Evolutionary conservation across 169 alveolate genomes (phyloP).

Genomic region (Eimeria sp.): DNA sequence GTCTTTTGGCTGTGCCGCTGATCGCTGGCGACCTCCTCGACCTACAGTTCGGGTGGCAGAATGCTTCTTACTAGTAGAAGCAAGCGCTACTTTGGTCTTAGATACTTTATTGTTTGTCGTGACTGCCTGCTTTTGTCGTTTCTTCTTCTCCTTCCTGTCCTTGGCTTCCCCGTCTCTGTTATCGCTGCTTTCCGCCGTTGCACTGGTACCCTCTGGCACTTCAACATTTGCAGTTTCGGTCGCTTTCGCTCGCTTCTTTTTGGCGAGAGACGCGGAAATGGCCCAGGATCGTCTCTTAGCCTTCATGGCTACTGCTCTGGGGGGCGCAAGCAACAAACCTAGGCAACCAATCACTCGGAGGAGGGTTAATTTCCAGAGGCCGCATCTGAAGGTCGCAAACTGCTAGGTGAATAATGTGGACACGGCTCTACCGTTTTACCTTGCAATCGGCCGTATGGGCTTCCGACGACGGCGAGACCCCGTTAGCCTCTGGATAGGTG

Average conservation of each 20-base stretch:
- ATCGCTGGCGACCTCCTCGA: background rate
- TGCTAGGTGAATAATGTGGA: background rate
- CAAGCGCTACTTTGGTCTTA: background rate
- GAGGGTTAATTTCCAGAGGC: background rate
- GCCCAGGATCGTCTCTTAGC: slow-evolving; percentile 60
- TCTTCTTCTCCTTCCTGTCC: background rate
- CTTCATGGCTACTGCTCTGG: slow-evolving; percentile 39
- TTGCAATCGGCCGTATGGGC: slow-evolving; percentile 59
- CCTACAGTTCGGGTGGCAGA: background rate
- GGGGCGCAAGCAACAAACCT: background rate
- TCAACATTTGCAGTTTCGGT: background rate
- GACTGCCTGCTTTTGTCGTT: background rate
- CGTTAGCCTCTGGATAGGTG: background rate
- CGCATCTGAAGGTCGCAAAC: background rate
- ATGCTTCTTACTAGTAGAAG: background rate
- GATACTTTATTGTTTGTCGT: background rate
- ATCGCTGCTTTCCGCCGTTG: background rate
- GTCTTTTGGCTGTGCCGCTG: background rate
- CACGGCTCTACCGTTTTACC: background rate
- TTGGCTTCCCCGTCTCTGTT: background rate
- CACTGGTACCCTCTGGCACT: background rate
- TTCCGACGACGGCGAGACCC: slow-evolving; percentile 20
- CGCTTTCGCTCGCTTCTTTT: slow-evolving; percentile 26
- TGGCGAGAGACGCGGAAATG: slow-evolving; percentile 57
- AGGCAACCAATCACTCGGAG: no score